Percentiles rank a stretch among this genome's conserved stretches.
These are phyloP conservation scores for Cytospora paraplurivora DNA, from an alignment of 2,329 filamentous ascomycete genomes.

Conservation along the genomic window DNA sequence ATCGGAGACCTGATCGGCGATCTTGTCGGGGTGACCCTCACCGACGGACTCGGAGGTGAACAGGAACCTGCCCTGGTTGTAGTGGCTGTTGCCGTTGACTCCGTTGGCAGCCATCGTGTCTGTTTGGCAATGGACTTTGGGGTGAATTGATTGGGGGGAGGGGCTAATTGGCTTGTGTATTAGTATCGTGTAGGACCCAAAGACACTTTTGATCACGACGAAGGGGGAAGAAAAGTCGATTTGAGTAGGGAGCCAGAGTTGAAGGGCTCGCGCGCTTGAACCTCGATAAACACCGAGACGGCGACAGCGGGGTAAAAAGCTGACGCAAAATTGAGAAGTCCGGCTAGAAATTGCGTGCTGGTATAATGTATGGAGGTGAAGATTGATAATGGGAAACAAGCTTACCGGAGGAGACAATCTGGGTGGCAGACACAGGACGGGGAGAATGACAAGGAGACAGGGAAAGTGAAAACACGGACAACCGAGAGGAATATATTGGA, in stretches of 20 bases:
- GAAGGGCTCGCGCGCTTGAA: not conserved
- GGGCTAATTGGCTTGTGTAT: not conserved
- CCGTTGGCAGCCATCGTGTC: constrained; percentile 60
- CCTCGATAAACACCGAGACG: not conserved
- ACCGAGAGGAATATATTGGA: not conserved
- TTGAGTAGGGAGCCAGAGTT: not conserved
- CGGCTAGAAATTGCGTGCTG: constrained; percentile 16
- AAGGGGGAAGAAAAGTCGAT: not conserved
- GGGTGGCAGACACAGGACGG: not conserved
- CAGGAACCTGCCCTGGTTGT: constrained; percentile 73
- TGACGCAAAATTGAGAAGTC: constrained; percentile 11
- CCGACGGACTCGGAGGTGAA: constrained; percentile 91
- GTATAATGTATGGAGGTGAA: not conserved
- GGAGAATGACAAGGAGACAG: not conserved
- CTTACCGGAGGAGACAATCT: constrained; percentile 2
- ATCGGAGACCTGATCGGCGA: constrained; percentile 97
- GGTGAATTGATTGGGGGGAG: not conserved
- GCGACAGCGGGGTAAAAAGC: constrained; percentile 19
- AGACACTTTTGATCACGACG: not conserved
- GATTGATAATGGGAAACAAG: not conserved
- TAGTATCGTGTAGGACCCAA: constrained; percentile 12
- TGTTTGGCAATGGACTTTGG: not conserved
- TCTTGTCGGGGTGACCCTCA: constrained; percentile 94
- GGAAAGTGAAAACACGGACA: not conserved
- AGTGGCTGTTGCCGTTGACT: constrained; percentile 47